Conservation (phyloP, 2,329 filamentous ascomycete species). For the Trichoderma aggressivum region DNA sequence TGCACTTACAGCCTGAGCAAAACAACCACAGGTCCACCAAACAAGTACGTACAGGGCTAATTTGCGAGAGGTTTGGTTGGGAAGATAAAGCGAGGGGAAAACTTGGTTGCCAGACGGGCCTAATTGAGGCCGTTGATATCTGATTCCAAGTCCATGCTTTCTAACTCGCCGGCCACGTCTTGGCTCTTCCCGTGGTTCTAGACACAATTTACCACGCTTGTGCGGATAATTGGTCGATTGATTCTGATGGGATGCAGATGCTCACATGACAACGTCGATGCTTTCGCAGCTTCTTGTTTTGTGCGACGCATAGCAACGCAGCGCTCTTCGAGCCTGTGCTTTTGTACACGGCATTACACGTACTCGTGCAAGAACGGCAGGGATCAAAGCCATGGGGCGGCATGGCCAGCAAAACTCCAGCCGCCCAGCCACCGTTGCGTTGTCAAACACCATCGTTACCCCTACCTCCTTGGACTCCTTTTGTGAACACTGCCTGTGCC, state of each 20-base stretch:
- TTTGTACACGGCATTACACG: neutral
- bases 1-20: conserved; percentile 21
- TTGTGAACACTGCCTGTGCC: neutral
- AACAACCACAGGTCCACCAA: neutral
- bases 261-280: neutral
- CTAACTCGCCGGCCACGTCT: neutral
- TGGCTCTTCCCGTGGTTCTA: neutral
- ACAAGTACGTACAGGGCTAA: neutral
- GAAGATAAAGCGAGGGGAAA: neutral
- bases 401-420: neutral
- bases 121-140: neutral
- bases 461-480: conserved; percentile 1
- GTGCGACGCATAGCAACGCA: neutral
- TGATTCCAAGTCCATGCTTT: neutral
- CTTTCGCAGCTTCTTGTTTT: neutral
- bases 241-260: neutral
- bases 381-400: neutral
- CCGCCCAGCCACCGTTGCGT: conserved; percentile 11
- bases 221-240: neutral
- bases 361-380: neutral
- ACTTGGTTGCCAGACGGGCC: neutral
- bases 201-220: conserved; percentile 3
- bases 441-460: neutral
- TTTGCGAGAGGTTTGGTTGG: neutral
- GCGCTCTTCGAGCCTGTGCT: neutral